Evolutionary conservation across 176 grass and related monocot genomes (phyloP), one percentile per base, ranked within the genome.

Genomic region (Stipa capillata): DNA sequence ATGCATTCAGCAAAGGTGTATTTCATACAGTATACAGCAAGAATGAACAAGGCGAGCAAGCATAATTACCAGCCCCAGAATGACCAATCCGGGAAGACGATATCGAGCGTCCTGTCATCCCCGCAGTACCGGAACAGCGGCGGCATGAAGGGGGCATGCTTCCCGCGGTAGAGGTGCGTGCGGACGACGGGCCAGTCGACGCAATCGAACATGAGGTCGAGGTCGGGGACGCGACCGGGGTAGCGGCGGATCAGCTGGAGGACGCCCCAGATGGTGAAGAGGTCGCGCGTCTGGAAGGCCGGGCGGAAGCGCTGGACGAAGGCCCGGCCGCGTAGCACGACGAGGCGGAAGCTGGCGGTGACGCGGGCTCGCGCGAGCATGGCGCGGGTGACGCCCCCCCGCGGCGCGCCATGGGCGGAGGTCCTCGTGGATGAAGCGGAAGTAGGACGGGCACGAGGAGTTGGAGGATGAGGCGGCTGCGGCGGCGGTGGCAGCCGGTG

Each of bases 151-250:
- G 31, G 41, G 16, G 83, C 80, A 74, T 85, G 57, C 69, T 75
- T 14, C 15, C 59, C 32, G 17, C 59, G 85, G 69, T 94, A 91
- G 39, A 67, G 62, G 17, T 78, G 41, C 16, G 80, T 8, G 7
- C 56, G 82, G 78, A 97, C 77, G 47, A 94, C 83, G n/a, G 96
- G 92, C 84, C 78, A 85, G 41, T 98, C 96, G 36, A 89, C 75
- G 57, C 88, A 91, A 66, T 98, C 88, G 76, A 98, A 98, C 88
- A 98, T 98, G 88, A 98, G 90, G 33, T 98, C 96, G 56, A 98
- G 85, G 58, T 98, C 96, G 23, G 96, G 95, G 31, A 98, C 67
- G 37, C 78, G 90, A 10, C 87, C 92, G 0, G 90, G 90, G 78
- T 93, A 95, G 74, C 88, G 89, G 50, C 90, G 90, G 54, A 98